Percentiles rank a stretch among this genome's conserved stretches.
Conservation (phyloP, 352 stramenopile genomes). For the Saprolegnia diclina region DNA sequence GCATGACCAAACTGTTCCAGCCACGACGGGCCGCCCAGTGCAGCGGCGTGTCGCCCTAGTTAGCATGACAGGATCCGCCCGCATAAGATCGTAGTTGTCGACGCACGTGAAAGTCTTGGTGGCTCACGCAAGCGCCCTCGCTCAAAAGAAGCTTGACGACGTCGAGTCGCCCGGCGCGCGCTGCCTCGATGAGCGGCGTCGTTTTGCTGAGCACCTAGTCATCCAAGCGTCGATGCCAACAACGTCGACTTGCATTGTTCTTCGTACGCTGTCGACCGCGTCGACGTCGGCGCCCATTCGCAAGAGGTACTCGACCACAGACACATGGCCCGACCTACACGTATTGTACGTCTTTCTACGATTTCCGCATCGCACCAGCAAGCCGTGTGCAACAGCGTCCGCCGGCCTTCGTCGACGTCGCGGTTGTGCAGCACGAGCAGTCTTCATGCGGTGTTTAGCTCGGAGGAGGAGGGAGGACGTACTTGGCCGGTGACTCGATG, state of each 20-base stretch:
- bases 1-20: slow-evolving; percentile 46
- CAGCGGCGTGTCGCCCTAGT: slow-evolving; percentile 56
- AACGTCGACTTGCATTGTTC: not conserved
- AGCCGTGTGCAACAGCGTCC: slow-evolving; percentile 57
- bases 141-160: slow-evolving; percentile 46
- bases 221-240: not conserved
- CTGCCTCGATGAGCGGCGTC: slow-evolving; percentile 56
- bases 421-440: slow-evolving; percentile 44
- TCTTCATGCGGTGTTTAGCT: slow-evolving; percentile 22
- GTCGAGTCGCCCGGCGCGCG: slow-evolving; percentile 42
- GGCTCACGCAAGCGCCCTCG: slow-evolving; percentile 38
- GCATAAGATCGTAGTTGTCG: not conserved
- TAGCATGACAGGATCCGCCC: too few relatives aligned
- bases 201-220: slow-evolving; percentile 41
- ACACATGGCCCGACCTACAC: slow-evolving; percentile 35
- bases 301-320: slow-evolving; percentile 40
- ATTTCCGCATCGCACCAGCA: slow-evolving; percentile 38
- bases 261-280: slow-evolving; percentile 45
- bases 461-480: not conserved
- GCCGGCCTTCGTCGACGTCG: slow-evolving; percentile 41
- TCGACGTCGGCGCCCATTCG: slow-evolving; percentile 43
- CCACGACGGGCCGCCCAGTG: slow-evolving; percentile 57
- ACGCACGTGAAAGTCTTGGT: slow-evolving; percentile 43
- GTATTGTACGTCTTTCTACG: not conserved
- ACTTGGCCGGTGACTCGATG: slow-evolving; percentile 45